phyloP scores from a whole-genome alignment of 192 early-diverging fungal genomes.

The Coemansia sp. region DNA sequence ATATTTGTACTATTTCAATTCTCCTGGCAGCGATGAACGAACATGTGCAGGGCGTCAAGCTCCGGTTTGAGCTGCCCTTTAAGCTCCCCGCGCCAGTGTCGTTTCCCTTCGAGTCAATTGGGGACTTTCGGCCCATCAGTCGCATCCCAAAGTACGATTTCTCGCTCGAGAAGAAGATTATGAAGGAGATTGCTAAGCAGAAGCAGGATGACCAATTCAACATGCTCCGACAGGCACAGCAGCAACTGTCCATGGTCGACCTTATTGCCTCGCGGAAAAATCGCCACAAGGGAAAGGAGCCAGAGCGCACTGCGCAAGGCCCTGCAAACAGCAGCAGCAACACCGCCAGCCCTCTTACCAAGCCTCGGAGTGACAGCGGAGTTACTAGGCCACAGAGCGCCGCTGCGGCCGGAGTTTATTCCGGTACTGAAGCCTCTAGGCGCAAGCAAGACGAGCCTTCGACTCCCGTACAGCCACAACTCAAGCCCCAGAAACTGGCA shows the following conservation, averaged over 20 bases:
- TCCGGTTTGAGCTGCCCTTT: constrained; percentile 53
- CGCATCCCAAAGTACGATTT: constrained; percentile 60
- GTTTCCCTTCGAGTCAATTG: constrained; percentile 57
- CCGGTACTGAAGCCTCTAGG: neutral
- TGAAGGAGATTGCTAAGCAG: constrained; percentile 56
- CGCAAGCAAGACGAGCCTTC: neutral
- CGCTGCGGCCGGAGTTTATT: neutral
- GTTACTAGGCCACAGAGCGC: constrained; percentile 8
- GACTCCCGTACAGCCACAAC: neutral
- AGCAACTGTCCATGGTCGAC: constrained; percentile 58
- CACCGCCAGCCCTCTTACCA: constrained; percentile 3
- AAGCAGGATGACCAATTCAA: constrained; percentile 51
- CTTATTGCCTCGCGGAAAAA: constrained; percentile 54
- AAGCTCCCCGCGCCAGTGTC: constrained; percentile 51
- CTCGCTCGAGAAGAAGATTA: constrained; percentile 54
- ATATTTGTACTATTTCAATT: neutral
- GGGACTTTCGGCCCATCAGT: constrained; percentile 46
- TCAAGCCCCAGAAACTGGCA: neutral
- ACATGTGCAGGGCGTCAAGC: constrained; percentile 49
- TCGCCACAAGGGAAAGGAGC: constrained; percentile 53
- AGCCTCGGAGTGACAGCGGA: constrained; percentile 49
- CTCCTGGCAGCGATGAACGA: constrained; percentile 31
- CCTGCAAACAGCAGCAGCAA: neutral
- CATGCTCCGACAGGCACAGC: constrained; percentile 47
- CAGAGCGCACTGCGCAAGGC: constrained; percentile 20